Evolutionary conservation across 306 rosid genomes (phyloP).

Genomic region (Lathyrus aphaca): DNA sequence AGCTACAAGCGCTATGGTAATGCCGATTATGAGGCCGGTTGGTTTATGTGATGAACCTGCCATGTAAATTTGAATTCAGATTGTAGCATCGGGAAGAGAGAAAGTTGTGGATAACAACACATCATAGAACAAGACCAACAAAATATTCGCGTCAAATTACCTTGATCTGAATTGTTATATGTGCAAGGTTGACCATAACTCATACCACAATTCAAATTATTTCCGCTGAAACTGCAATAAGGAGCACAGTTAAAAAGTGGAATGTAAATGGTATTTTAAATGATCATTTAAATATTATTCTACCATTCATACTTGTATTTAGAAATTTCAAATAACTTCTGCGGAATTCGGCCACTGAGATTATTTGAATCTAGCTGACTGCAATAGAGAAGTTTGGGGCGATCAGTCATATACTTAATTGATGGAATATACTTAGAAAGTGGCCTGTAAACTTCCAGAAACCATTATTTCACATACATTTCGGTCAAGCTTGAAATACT

Average conservation of each 20-base stretch:
- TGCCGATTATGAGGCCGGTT: slow-evolving; percentile 72
- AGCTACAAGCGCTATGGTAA: slow-evolving; percentile 58
- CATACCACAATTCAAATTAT: slow-evolving; percentile 69
- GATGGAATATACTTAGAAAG: slow-evolving; percentile 16
- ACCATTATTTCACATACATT: slow-evolving; percentile 64
- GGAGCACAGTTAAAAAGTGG: slow-evolving; percentile 31
- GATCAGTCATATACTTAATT: slow-evolving; percentile 44
- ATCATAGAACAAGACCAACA: not conserved
- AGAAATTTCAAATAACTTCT: slow-evolving; percentile 52
- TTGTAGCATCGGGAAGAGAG: slow-evolving; percentile 21
- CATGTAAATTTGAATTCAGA: slow-evolving; percentile 42
- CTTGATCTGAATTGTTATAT: slow-evolving; percentile 57
- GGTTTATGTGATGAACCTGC: slow-evolving; percentile 67
- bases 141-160: slow-evolving; percentile 51
- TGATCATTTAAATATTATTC: slow-evolving; percentile 28
- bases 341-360: slow-evolving; percentile 82
- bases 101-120: not conserved
- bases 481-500: slow-evolving; percentile 60
- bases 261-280: slow-evolving; percentile 13
- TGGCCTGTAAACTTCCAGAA: slow-evolving; percentile 34
- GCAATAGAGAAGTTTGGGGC: slow-evolving; percentile 53
- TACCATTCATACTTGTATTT: slow-evolving; percentile 80
- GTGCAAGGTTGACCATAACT: slow-evolving; percentile 57
- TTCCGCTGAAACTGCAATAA: slow-evolving; percentile 86
- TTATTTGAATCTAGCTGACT: slow-evolving; percentile 76